Evolutionary conservation across 352 stramenopile genomes (phyloP).

Genomic region (Pythium plurisporium): DNA sequence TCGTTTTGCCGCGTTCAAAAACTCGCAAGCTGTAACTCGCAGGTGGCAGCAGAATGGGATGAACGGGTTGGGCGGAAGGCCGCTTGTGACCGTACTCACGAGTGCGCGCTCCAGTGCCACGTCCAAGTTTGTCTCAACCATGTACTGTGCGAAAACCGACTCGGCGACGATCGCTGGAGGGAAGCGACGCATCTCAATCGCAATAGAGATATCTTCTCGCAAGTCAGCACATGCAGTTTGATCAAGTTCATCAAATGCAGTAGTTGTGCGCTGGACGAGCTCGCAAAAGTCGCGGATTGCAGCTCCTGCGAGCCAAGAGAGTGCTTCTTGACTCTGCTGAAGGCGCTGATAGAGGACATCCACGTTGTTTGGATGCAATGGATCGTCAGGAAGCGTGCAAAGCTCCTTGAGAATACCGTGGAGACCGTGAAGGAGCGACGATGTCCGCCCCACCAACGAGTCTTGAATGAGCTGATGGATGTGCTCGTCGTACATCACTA

Average conservation of each 20-base stretch:
- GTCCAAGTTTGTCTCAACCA: slow-evolving; percentile 41
- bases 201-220: slow-evolving; percentile 24
- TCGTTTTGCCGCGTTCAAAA: background rate
- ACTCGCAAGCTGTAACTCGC: slow-evolving; percentile 28
- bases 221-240: background rate
- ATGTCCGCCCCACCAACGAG: background rate
- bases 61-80: slow-evolving; percentile 48
- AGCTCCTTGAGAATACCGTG: background rate
- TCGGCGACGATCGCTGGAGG: slow-evolving; percentile 36
- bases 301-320: slow-evolving; percentile 9
- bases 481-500: background rate
- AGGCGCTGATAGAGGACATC: slow-evolving; percentile 10
- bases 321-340: background rate
- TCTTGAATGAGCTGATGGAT: slow-evolving; percentile 11
- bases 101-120: slow-evolving; percentile 46
- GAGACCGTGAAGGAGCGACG: slow-evolving; percentile 9
- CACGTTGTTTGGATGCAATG: background rate
- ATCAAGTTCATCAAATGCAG: background rate
- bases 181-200: slow-evolving; percentile 34
- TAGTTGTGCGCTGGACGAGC: slow-evolving; percentile 10
- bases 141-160: slow-evolving; percentile 39
- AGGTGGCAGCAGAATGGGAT: slow-evolving; percentile 32
- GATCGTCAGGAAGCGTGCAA: slow-evolving; percentile 1
- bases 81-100: slow-evolving; percentile 37
- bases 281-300: slow-evolving; percentile 2